Evolutionary conservation across 2,329 filamentous ascomycete species (phyloP).

Genomic region (Ramichloridium luteum): DNA sequence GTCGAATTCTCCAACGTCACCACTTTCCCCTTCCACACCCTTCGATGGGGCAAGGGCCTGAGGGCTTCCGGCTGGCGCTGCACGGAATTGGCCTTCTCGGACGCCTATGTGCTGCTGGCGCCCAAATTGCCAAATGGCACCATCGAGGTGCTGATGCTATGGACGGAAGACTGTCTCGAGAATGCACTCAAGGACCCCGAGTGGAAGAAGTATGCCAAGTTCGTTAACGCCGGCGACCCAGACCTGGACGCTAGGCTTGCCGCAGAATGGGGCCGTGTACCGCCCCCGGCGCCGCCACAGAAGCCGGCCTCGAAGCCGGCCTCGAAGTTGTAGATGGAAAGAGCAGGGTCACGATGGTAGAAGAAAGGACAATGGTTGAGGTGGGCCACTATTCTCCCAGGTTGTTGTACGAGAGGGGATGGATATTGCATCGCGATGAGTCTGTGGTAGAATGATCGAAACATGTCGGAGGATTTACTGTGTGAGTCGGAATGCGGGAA

Average conservation of each 20-base stretch:
- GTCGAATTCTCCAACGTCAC: conserved; percentile 7
- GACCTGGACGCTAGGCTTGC: neutral
- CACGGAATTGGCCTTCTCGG: conserved; percentile 5
- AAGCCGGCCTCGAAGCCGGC: neutral
- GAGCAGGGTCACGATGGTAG: too few species aligned
- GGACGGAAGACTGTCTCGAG: conserved; percentile 4
- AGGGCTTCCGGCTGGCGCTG: conserved; percentile 3
- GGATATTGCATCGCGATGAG: too few species aligned
- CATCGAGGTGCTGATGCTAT: conserved; percentile 5
- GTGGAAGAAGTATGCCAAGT: conserved; percentile 8
- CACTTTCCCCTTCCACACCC: conserved; percentile 6
- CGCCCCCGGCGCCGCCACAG: neutral
- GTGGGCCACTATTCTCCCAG: too few species aligned
- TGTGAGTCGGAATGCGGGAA: too few species aligned
- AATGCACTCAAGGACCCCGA: conserved; percentile 7
- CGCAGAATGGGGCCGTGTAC: too few species aligned
- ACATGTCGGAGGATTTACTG: too few species aligned
- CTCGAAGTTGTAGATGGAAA: conserved; percentile 1
- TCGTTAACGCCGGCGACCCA: neutral
- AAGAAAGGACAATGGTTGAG: too few species aligned
- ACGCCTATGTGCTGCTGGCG: conserved; percentile 5
- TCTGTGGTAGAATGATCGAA: too few species aligned
- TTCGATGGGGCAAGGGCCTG: conserved; percentile 8
- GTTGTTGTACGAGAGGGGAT: too few species aligned
- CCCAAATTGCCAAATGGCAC: conserved; percentile 4